Evolutionary conservation across 1,139 yeast species (phyloP).

Genomic region (Pichia sp.): DNA sequence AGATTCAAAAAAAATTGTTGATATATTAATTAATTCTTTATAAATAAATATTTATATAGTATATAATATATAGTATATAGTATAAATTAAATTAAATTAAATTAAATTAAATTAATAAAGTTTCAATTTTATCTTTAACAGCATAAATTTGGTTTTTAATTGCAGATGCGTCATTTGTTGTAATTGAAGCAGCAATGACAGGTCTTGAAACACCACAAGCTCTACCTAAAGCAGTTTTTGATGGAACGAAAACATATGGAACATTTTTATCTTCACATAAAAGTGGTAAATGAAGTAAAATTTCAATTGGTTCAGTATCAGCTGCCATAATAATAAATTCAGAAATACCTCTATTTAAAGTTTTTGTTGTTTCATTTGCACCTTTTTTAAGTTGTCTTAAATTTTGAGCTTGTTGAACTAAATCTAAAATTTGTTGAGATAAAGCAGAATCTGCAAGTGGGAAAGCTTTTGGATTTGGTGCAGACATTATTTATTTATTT

Average conservation of each 20-base stretch:
- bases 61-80: no score
- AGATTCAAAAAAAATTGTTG: slow-evolving; percentile 28
- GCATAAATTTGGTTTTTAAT: slow-evolving; percentile 95
- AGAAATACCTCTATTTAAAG: slow-evolving; percentile 98
- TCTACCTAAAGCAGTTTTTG: slow-evolving; percentile 98
- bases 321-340: slow-evolving; percentile 99
- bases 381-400: slow-evolving; percentile 99
- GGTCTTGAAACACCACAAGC: slow-evolving; percentile 99
- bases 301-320: slow-evolving; percentile 98
- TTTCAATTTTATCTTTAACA: slow-evolving; percentile 98
- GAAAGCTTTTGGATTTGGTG: slow-evolving; percentile 94
- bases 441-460: slow-evolving; percentile 96
- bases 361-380: slow-evolving; percentile 99
- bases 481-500: slow-evolving; percentile 59
- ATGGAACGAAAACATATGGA: slow-evolving; percentile 97
- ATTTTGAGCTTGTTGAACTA: slow-evolving; percentile 96
- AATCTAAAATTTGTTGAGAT: slow-evolving; percentile 94
- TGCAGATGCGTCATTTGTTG: slow-evolving; percentile 97
- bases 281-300: slow-evolving; percentile 93
- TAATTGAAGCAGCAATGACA: slow-evolving; percentile 96
- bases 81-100: neutral
- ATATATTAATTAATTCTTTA: no score
- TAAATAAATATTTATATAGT: slow-evolving; percentile 17
- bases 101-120: slow-evolving; percentile 70
- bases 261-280: slow-evolving; percentile 99